These are phyloP conservation scores for Stentor coeruleus DNA, from an alignment of 73 alveolate species.

Conservation along the genomic window DNA sequence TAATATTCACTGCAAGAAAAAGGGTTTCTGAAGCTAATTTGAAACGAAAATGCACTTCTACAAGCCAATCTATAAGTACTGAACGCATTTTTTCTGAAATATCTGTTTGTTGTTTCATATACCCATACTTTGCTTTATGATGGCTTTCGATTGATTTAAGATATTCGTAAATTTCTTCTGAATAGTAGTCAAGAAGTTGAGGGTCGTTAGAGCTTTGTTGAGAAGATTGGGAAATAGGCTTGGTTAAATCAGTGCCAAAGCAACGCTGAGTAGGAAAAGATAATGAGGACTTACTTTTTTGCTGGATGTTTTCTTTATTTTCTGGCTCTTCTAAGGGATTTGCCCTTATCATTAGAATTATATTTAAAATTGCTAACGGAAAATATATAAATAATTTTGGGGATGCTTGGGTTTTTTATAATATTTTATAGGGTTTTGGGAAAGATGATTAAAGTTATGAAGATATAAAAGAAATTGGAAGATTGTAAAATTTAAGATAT, in stretches of 20 bases:
- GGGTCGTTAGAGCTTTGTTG: constrained; percentile 2
- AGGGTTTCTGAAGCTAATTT: constrained; percentile 69
- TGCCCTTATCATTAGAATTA: too few species aligned
- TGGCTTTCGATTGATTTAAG: constrained; percentile 30
- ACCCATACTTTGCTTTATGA: constrained; percentile 47
- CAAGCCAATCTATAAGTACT: constrained; percentile 85
- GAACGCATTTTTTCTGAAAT: constrained; percentile 81
- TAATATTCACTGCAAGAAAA: constrained; percentile 74
- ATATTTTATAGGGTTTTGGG: too few species aligned
- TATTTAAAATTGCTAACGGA: too few species aligned
- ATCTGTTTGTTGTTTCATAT: constrained; percentile 69
- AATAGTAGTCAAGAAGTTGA: neutral
- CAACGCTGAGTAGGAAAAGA: neutral
- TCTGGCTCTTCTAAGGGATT: too few species aligned
- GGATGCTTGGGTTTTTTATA: too few species aligned
- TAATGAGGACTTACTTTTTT: neutral
- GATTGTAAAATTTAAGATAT: too few species aligned
- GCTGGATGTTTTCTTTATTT: neutral
- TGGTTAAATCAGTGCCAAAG: neutral
- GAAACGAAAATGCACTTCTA: constrained; percentile 78
- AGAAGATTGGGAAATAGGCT: neutral
- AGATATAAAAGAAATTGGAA: too few species aligned
- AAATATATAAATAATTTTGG: too few species aligned
- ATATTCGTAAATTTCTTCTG: neutral
- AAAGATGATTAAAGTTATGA: too few species aligned